Evolutionary conservation across 306 rosid genomes (phyloP).

Genomic region (Dalbergia oliveri): DNA sequence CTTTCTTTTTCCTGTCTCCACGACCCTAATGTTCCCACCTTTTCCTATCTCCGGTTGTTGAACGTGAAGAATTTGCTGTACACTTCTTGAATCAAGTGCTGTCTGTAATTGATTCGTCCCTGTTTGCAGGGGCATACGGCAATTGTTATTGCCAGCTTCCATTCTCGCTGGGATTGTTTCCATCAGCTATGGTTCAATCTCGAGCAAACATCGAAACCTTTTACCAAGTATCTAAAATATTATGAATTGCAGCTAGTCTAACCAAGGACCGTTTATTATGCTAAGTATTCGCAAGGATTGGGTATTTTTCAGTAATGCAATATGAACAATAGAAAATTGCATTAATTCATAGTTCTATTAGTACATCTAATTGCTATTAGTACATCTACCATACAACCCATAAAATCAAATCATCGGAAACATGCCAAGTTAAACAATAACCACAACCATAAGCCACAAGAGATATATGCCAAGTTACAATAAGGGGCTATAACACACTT

Average conservation of each 20-base stretch:
- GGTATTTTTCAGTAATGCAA: not conserved
- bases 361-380: too few relatives aligned
- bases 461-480: not conserved
- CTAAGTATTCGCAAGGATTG: not conserved
- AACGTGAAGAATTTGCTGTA: not conserved
- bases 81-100: not conserved
- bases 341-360: not conserved
- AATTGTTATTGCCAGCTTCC: constrained; percentile 64
- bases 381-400: too few relatives aligned
- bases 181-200: constrained; percentile 58
- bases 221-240: constrained; percentile 53
- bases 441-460: not conserved
- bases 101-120: not conserved
- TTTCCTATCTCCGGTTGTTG: too few relatives aligned
- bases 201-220: constrained; percentile 48
- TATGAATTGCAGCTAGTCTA: constrained; percentile 1
- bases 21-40: not conserved
- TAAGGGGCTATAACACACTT: not conserved
- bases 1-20: not conserved
- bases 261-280: not conserved
- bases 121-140: not conserved
- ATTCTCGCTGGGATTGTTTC: constrained; percentile 70
- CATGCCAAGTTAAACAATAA: too few relatives aligned
- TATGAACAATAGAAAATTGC: not conserved
- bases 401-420: too few relatives aligned